Base-by-base conservation (phyloP, 1,284 basidiomycete genomes). In the Rhodofomes roseus region DNA sequence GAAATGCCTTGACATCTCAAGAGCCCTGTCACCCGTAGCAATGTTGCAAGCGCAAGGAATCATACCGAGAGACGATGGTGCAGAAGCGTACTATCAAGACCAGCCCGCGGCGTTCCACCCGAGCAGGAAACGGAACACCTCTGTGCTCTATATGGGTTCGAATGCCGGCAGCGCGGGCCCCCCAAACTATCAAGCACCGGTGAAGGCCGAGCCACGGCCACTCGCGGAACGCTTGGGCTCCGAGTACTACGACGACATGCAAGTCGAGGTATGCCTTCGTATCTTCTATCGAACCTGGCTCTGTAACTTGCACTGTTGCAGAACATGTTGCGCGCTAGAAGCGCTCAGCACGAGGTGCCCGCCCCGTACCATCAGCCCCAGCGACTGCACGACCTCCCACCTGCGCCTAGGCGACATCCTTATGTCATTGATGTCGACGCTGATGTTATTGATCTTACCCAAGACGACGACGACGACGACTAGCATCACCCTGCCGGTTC, bases 391-490 rank as follows among this genome's bases (percentile, higher is more conserved):
- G 31, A 34, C 31, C 31, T 23, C 22, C 23, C 25, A 14, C 46
- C 46, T 27, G 46, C 25, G 12, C 25, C 25, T 18, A 48, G 25
- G 46, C 25, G 25, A n/a, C 46, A 29, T 23, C 43, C 43, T 8
- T 44, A 23, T 27, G 56, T 57, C 34, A 57, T 57, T 23, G 56
- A 57, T 11, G 44, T 57, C 6, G 56, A 57, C 27, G 56, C 56
- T 4, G 46, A 57, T n/a, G 44, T 57, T 8, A 57, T 57, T 5
- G 56, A 57, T 23, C 36, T 57, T 4, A 57, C 56, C 2, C 22
- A 50, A 43, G 56, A 57, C 23, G 55, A 55, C 23, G 23, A n/a
- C n/a, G 56, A 57, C 23, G 55, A 48, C 25, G 46, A 48, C 16
- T 48, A 39, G 37, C 3, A 14, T 14, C 16, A 14, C 16, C 37